Conservation (phyloP, 1,284 basidiomycete genomes). For the Tremellales sp. region DNA sequence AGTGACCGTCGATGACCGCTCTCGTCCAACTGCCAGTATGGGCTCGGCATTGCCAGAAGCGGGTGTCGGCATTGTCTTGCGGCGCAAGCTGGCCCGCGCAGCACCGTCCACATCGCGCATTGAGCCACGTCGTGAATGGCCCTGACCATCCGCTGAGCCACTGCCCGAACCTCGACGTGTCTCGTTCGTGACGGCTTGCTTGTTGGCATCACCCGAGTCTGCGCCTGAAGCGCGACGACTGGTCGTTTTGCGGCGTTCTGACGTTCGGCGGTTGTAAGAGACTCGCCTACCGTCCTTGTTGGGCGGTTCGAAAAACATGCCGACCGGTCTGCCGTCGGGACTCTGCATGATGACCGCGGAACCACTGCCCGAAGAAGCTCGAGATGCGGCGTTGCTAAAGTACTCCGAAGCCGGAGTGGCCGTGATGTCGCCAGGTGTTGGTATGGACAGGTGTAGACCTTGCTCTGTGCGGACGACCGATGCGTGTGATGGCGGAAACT, state of each 20-base stretch:
- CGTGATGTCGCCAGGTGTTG: conserved; percentile 59
- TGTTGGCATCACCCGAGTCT: conserved; percentile 2
- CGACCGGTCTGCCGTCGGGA: conserved; percentile 85
- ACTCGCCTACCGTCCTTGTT: conserved; percentile 26
- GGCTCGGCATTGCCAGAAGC: conserved; percentile 20
- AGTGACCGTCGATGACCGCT: conserved; percentile 28
- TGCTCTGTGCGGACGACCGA: conserved; percentile 16
- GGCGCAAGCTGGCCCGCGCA: conserved; percentile 13
- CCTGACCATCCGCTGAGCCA: neutral
- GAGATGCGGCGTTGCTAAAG: conserved; percentile 68
- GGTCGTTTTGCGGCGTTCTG: conserved; percentile 15
- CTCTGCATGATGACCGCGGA: conserved; percentile 87
- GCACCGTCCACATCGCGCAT: too few relatives aligned
- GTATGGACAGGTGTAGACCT: conserved; percentile 32
- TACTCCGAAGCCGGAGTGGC: conserved; percentile 78
- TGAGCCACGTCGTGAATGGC: too few relatives aligned
- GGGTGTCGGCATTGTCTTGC: conserved; percentile 24
- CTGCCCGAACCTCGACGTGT: neutral
- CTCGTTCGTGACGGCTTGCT: neutral
- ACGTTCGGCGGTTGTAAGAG: conserved; percentile 17
- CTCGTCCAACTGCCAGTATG: conserved; percentile 31
- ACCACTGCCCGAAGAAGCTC: conserved; percentile 68
- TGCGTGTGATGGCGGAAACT: conserved; percentile 29
- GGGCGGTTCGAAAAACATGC: conserved; percentile 88
- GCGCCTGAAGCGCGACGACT: conserved; percentile 22